Evolutionary conservation across 371 early-diverging fungal genomes (phyloP).

Genomic region (Lichtheimia corymbifera): DNA sequence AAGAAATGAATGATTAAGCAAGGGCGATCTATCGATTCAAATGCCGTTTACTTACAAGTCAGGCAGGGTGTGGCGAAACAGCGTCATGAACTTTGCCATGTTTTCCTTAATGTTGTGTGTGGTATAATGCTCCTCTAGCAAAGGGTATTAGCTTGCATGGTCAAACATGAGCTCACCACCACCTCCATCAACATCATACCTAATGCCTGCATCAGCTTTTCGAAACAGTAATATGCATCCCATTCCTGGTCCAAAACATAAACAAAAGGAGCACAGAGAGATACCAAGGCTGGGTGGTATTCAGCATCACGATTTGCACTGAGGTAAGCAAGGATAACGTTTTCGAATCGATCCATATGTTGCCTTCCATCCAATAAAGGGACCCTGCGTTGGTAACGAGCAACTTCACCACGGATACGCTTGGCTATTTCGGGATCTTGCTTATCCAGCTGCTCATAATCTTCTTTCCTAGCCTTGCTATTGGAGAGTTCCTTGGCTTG

Average conservation of each 20-base stretch:
- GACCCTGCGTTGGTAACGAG: constrained; percentile 70
- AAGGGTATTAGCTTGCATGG: not conserved
- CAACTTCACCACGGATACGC: constrained; percentile 85
- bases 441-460: constrained; percentile 79
- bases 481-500: constrained; percentile 75
- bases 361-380: constrained; percentile 32
- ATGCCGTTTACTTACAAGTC: constrained; percentile 46
- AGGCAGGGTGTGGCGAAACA: constrained; percentile 74
- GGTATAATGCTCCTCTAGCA: constrained; percentile 64
- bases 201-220: constrained; percentile 66
- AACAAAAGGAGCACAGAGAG: constrained; percentile 86
- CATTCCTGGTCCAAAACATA: constrained; percentile 71
- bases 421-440: constrained; percentile 75
- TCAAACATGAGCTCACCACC: no score
- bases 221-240: constrained; percentile 84
- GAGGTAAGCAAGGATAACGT: constrained; percentile 82
- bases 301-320: constrained; percentile 76
- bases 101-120: constrained; percentile 60
- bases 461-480: constrained; percentile 66
- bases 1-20: constrained; percentile 1
- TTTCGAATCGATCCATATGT: constrained; percentile 64
- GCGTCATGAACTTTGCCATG: constrained; percentile 81
- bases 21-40: not conserved
- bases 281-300: constrained; percentile 76
- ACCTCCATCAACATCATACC: constrained; percentile 36